phyloP scores from a whole-genome alignment of 1,284 basidiomycete genomes.

The Lignosus rhinocerotis region DNA sequence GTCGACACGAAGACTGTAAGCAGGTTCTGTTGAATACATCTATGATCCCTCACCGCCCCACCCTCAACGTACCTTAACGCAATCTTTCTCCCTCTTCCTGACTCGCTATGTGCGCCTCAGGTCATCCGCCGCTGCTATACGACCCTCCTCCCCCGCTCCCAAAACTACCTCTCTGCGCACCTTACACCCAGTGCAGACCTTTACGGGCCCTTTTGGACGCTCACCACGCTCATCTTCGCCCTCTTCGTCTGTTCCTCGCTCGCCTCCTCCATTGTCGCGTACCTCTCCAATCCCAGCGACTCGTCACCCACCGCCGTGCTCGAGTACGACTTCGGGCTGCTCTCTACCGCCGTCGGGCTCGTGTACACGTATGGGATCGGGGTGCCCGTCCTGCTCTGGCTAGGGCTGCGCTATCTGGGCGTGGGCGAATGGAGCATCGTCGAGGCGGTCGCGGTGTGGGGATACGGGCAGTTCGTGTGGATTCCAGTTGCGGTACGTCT shows the following conservation, averaged over 20 bases:
- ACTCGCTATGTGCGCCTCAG: no score
- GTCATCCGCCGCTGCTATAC: conserved; percentile 72
- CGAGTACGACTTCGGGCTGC: conserved; percentile 82
- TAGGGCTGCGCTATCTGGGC: conserved; percentile 78
- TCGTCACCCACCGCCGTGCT: conserved; percentile 36
- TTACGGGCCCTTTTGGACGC: conserved; percentile 94
- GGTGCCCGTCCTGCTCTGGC: conserved; percentile 79
- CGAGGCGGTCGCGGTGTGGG: conserved; percentile 77
- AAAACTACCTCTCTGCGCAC: conserved; percentile 56
- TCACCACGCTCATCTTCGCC: conserved; percentile 88
- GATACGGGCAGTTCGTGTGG: conserved; percentile 75
- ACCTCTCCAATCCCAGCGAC: conserved; percentile 62
- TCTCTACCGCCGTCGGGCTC: conserved; percentile 79
- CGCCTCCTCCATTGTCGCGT: conserved; percentile 79
- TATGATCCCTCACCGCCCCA: neutral
- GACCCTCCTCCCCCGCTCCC: conserved; percentile 65
- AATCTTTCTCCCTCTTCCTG: neutral
- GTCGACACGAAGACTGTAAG: conserved; percentile 73
- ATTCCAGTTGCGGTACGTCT: conserved; percentile 72
- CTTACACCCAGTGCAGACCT: conserved; percentile 71
- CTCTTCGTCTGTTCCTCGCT: conserved; percentile 92
- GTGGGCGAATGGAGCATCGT: conserved; percentile 84
- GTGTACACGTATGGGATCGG: conserved; percentile 87
- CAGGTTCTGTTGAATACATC: neutral
- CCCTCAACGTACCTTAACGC: neutral